These are phyloP conservation scores for Anacardium occidentale DNA, from an alignment of 345 rosid genomes.

Conservation along the genomic window DNA sequence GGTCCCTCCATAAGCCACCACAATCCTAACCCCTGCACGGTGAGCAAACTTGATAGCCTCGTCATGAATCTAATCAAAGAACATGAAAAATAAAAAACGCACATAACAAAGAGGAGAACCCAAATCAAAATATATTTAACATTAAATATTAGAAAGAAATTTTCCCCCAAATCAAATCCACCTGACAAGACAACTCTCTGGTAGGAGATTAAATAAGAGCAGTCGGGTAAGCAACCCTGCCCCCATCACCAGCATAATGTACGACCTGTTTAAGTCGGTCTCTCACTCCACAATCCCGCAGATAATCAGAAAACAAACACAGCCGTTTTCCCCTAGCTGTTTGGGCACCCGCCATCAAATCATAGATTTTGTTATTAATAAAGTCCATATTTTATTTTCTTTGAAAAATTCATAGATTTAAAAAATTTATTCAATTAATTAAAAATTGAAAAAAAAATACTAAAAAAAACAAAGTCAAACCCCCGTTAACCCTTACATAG, in stretches of 20 bases:
- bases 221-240: conserved; percentile 36
- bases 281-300: conserved; percentile 31
- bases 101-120: not conserved
- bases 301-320: conserved; percentile 55
- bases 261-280: conserved; percentile 6
- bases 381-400: no score
- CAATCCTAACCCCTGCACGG: conserved; percentile 40
- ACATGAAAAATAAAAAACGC: not conserved
- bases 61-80: conserved; percentile 39
- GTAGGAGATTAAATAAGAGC: conserved; percentile 56
- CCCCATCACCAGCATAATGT: no score
- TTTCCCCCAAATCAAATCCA: conserved; percentile 3
- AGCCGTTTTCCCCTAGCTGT: conserved; percentile 60
- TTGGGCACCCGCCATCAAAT: conserved; percentile 64
- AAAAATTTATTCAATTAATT: no score
- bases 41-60: conserved; percentile 52
- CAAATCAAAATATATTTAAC: no score
- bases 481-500: no score
- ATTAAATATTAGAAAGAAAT: not conserved
- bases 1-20: conserved; percentile 53
- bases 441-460: no score
- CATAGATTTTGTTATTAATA: no score
- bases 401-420: no score
- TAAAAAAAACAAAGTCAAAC: no score
- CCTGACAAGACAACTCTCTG: conserved; percentile 61